Evolutionary conservation across 2,329 filamentous ascomycete genomes (phyloP), one percentile per base, ranked within the genome.

Genomic region (Fusarium torreyae): DNA sequence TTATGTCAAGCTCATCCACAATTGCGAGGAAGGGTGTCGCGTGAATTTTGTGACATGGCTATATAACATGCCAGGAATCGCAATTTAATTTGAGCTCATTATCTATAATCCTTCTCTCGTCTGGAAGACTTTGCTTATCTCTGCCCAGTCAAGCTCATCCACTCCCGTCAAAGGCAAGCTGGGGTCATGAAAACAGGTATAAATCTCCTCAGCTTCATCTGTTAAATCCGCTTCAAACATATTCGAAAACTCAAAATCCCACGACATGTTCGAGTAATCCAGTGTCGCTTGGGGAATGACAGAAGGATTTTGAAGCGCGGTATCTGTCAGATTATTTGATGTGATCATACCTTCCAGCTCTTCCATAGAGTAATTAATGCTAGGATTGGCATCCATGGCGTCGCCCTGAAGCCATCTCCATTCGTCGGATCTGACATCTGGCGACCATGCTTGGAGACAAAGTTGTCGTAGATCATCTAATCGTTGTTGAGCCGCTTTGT

Each of bases 171-270:
- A 46, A 3, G 75, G 75, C n/a, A 77, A 62, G 5, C 49, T 67
- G 14, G 74, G 75, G 26, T 77, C 74, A 39, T 77, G 75, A 40
- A 73, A 77, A 28, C 73, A 74, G 3, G 70, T 69, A 44, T 76
- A 77, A 26, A 77, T 77, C 22, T 68, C 73, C 3, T 63, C 64
- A n/a, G 74, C 71, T 15, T 74, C 74, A 17, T 63, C 44, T 8
- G 58, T 71, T 18, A 76, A 54, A 13, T 76, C 74, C 34, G 72
- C 56, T 10, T 69, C 61, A 13, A 76, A 66, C 2, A 70, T 64
- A 18, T 66, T 68, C 17, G 64, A 57, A 5, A 64, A 28, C 31
- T 69, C 66, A 31, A 72, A 68, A 8, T 68, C 51, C 28, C 28
- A 31, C 28, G 28, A 11, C 28, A 31, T 31, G 28, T 31, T 31